Conservation (phyloP, 441 rosid species). For the Raphanus hybrid region DNA sequence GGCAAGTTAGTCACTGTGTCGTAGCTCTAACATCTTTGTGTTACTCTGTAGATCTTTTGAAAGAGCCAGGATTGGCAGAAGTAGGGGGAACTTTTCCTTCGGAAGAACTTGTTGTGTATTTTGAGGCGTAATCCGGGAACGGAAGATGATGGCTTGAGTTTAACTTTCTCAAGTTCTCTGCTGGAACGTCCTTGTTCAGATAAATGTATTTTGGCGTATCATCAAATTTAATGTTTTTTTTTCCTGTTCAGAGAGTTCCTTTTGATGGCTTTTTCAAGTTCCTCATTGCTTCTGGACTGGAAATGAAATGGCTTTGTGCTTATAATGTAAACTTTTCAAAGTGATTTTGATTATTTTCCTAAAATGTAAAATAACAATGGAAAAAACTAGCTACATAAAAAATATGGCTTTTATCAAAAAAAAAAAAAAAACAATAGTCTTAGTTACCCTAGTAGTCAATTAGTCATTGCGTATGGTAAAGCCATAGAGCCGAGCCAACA, state of each 20-base stretch:
- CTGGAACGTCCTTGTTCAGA: slow-evolving; percentile 3
- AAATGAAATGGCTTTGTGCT: slow-evolving; percentile 24
- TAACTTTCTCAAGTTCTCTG: background rate
- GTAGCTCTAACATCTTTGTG: slow-evolving; percentile 7
- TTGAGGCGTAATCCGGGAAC: background rate
- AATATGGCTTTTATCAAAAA: too few relatives aligned
- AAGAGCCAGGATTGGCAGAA: slow-evolving; percentile 15
- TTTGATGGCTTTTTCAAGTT: slow-evolving; percentile 8
- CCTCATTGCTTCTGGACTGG: slow-evolving; percentile 9
- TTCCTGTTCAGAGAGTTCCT: slow-evolving; percentile 5
- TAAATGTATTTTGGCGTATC: slow-evolving; percentile 3
- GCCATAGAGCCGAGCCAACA: too few relatives aligned
- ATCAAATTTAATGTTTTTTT: slow-evolving; percentile 8
- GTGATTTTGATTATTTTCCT: background rate
- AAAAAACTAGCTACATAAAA: too few relatives aligned
- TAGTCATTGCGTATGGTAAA: too few relatives aligned
- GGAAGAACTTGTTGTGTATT: slow-evolving; percentile 10
- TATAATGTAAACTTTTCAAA: slow-evolving; percentile 4
- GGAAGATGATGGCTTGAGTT: slow-evolving; percentile 9
- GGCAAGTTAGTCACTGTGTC: slow-evolving; percentile 6
- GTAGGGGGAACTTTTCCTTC: background rate
- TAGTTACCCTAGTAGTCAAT: background rate
- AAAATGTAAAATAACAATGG: background rate
- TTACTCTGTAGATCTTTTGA: slow-evolving; percentile 23
- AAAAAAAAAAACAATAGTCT: background rate